These are phyloP conservation scores for Alternaria gansuensis DNA, from an alignment of 2,329 filamentous ascomycete species.

Conservation along the genomic window DNA sequence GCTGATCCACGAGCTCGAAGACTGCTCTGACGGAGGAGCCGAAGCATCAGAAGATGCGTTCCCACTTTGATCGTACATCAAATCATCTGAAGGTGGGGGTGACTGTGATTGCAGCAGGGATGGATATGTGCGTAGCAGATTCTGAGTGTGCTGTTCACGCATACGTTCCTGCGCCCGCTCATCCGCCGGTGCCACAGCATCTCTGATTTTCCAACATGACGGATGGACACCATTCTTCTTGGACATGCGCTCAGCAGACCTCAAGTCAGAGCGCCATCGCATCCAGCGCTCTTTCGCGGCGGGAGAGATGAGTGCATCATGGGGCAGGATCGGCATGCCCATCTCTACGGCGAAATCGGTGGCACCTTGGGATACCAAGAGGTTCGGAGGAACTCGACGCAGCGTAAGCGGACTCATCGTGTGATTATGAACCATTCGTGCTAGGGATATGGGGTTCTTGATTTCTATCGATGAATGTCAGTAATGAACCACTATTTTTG, in stretches of 20 bases:
- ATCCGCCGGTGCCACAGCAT: slow-evolving; percentile 37
- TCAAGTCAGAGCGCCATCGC: slow-evolving; percentile 78
- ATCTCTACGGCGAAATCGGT: slow-evolving; percentile 84
- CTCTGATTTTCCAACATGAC: slow-evolving; percentile 40
- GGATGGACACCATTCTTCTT: slow-evolving; percentile 42
- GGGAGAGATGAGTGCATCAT: slow-evolving; percentile 80
- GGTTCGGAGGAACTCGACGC: slow-evolving; percentile 88
- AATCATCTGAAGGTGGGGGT: slow-evolving; percentile 37
- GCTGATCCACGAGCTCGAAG: slow-evolving; percentile 30
- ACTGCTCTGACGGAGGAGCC: slow-evolving; percentile 29
- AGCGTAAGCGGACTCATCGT: slow-evolving; percentile 81
- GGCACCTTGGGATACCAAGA: slow-evolving; percentile 86
- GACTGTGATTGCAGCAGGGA: slow-evolving; percentile 26
- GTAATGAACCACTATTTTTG: slow-evolving; percentile 16
- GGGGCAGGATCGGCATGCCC: slow-evolving; percentile 75
- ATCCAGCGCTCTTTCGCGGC: slow-evolving; percentile 80
- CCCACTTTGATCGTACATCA: slow-evolving; percentile 25
- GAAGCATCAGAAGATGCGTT: slow-evolving; percentile 30
- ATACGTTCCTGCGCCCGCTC: slow-evolving; percentile 45
- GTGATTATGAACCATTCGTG: slow-evolving; percentile 80
- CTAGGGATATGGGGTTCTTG: slow-evolving; percentile 89
- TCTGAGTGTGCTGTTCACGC: slow-evolving; percentile 52
- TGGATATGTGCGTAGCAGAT: slow-evolving; percentile 35
- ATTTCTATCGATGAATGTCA: slow-evolving; percentile 67
- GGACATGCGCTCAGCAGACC: slow-evolving; percentile 64